phyloP scores from a whole-genome alignment of 768 basidiomycete genomes.

The Hericium coralloides region DNA sequence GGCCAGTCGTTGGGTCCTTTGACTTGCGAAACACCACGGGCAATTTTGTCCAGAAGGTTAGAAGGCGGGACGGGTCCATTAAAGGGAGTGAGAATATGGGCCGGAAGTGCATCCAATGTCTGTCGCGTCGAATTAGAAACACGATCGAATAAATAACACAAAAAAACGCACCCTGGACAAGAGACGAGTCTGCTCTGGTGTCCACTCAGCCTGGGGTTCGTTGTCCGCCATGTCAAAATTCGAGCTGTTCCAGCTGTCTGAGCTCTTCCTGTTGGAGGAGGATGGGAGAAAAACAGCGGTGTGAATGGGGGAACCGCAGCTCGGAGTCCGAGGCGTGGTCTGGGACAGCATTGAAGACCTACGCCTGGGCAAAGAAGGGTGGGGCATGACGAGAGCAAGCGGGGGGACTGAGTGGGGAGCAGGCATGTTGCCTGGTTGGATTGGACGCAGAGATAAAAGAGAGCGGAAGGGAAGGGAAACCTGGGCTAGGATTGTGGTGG shows the following conservation, averaged over 20 bases:
- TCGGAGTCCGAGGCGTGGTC: constrained; percentile 47
- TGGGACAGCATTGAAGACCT: constrained; percentile 43
- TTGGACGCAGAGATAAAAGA: constrained; percentile 4
- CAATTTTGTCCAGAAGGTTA: constrained; percentile 82
- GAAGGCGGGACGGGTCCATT: constrained; percentile 77
- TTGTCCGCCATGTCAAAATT: constrained; percentile 48
- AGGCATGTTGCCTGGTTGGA: constrained; percentile 18
- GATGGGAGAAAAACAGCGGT: constrained; percentile 42
- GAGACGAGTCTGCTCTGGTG: constrained; percentile 58
- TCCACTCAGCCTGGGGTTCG: constrained; percentile 66
- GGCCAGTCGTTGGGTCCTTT: constrained; percentile 78
- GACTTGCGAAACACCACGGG: constrained; percentile 63
- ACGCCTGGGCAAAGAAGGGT: constrained; percentile 42
- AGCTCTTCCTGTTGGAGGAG: constrained; percentile 53
- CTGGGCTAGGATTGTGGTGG: neutral
- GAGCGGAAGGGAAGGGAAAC: constrained; percentile 10
- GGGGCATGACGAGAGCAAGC: constrained; percentile 55
- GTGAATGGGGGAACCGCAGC: constrained; percentile 44
- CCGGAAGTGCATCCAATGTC: constrained; percentile 79
- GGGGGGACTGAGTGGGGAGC: constrained; percentile 39
- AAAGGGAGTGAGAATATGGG: constrained; percentile 82
- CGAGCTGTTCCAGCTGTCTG: constrained; percentile 82
- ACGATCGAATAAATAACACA: neutral
- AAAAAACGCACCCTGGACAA: constrained; percentile 49
- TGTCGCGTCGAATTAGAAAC: constrained; percentile 20